Percentiles rank a stretch among this genome's conserved stretches.
These are phyloP conservation scores for Cryptococcus sp. DNA, from an alignment of 1,284 basidiomycete genomes.

Conservation along the genomic window DNA sequence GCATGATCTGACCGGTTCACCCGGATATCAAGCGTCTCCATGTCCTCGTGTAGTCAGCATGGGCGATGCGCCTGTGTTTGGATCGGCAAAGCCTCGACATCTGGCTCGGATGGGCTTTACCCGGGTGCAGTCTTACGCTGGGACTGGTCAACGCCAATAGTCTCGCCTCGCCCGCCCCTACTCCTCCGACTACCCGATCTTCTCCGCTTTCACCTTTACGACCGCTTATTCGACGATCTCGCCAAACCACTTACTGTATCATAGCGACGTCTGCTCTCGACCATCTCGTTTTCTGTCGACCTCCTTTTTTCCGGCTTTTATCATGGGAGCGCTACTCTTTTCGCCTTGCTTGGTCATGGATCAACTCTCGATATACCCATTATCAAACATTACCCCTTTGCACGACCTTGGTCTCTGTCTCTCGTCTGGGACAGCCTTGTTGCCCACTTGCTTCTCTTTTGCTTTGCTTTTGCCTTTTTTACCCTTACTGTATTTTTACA, in stretches of 20 bases:
- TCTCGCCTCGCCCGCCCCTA: neutral
- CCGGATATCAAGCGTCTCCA: conserved; percentile 24
- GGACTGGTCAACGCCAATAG: conserved; percentile 5
- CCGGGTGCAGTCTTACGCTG: conserved; percentile 31
- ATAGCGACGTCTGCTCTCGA: too few relatives aligned
- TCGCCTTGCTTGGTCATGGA: too few relatives aligned
- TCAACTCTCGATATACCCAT: too few relatives aligned
- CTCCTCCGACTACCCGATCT: neutral
- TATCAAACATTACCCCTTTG: too few relatives aligned
- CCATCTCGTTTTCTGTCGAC: too few relatives aligned
- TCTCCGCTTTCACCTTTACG: neutral
- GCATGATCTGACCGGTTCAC: conserved; percentile 6
- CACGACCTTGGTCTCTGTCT: too few relatives aligned
- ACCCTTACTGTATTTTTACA: neutral
- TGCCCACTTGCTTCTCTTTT: neutral
- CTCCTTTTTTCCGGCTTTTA: too few relatives aligned
- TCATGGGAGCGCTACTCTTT: too few relatives aligned
- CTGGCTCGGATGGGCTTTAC: conserved; percentile 23
- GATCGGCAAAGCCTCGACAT: conserved; percentile 33
- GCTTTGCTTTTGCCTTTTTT: conserved; percentile 1
- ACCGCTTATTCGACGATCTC: too few relatives aligned
- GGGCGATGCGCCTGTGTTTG: conserved; percentile 38
- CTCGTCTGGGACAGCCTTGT: too few relatives aligned
- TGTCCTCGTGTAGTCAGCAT: conserved; percentile 28
- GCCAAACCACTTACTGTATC: neutral